Conservation (phyloP, 2,329 filamentous ascomycete genomes). For the Beauveria sp. region DNA sequence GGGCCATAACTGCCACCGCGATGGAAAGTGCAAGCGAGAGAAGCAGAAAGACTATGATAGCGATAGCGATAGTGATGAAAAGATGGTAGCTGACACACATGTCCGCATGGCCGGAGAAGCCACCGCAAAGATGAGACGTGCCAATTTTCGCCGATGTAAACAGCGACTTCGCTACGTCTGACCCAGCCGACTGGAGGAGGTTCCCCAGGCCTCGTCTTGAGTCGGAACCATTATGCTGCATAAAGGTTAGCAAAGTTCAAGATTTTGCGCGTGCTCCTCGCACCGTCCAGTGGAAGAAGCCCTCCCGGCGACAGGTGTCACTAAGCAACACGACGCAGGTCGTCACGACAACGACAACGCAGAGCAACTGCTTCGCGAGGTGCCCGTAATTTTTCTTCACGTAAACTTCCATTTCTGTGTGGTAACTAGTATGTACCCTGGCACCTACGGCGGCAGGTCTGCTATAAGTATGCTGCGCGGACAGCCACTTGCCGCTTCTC, state of each 20-base stretch:
- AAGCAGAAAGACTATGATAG: background rate
- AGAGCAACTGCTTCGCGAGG: background rate
- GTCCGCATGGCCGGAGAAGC: background rate
- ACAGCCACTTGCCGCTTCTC: too few relatives aligned
- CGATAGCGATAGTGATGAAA: background rate
- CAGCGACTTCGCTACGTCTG: background rate
- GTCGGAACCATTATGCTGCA: too few relatives aligned
- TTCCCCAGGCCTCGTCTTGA: background rate
- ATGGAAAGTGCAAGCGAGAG: background rate
- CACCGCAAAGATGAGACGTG: background rate
- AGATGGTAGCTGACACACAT: background rate
- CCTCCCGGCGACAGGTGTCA: background rate
- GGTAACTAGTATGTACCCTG: too few relatives aligned
- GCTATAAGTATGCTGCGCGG: too few relatives aligned
- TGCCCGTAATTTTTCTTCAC: background rate
- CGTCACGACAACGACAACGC: background rate
- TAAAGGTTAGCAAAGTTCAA: too few relatives aligned
- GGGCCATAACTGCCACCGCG: background rate
- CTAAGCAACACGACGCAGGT: background rate
- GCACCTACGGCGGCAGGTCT: too few relatives aligned
- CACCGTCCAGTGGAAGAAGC: background rate
- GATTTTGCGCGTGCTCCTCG: background rate
- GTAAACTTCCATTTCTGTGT: too few relatives aligned
- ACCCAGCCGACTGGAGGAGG: background rate
- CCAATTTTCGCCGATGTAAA: background rate